Percentiles rank a stretch among this genome's conserved stretches.
phyloP scores from a whole-genome alignment of 345 rosid genomes.

The Hypericum perforatum region DNA sequence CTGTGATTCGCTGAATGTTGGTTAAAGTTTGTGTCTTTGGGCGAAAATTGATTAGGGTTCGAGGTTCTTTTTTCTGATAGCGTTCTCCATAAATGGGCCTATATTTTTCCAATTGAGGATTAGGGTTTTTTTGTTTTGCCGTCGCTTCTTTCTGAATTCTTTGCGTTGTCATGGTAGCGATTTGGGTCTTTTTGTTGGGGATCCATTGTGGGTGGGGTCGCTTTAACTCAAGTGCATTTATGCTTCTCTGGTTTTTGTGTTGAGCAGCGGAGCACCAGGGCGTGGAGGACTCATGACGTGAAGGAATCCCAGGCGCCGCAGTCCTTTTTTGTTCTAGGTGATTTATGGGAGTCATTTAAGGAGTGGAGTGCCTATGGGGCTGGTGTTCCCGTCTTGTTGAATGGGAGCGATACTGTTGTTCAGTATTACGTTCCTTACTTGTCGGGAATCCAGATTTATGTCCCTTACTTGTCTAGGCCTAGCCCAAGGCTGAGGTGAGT shows the following conservation, averaged over 20 bases:
- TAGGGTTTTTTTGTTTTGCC: no score
- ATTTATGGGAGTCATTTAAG: constrained; percentile 49
- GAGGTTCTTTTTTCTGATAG: no score
- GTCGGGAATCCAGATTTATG: constrained; percentile 54
- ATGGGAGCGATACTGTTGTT: constrained; percentile 31
- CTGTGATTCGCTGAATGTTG: no score
- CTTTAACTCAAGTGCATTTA: not conserved
- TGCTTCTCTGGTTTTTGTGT: not conserved
- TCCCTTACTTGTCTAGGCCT: constrained; percentile 17
- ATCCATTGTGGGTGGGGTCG: not conserved
- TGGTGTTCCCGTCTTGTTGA: constrained; percentile 45
- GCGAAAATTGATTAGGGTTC: no score
- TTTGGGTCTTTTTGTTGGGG: not conserved
- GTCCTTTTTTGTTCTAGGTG: constrained; percentile 32
- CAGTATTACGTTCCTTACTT: constrained; percentile 65
- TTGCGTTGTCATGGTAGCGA: no score
- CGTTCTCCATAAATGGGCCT: no score
- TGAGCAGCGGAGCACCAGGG: constrained; percentile 24
- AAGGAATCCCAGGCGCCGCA: constrained; percentile 11
- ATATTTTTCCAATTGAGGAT: no score
- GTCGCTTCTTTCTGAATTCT: no score
- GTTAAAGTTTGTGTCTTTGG: no score
- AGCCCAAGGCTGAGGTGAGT: constrained; percentile 32
- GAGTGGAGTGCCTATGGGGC: constrained; percentile 64
- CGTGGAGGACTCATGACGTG: constrained; percentile 18